Percentiles rank a stretch among this genome's conserved stretches.
Conservation (phyloP, 2,329 filamentous ascomycete genomes). For the Trichoderma afroharzianum region DNA sequence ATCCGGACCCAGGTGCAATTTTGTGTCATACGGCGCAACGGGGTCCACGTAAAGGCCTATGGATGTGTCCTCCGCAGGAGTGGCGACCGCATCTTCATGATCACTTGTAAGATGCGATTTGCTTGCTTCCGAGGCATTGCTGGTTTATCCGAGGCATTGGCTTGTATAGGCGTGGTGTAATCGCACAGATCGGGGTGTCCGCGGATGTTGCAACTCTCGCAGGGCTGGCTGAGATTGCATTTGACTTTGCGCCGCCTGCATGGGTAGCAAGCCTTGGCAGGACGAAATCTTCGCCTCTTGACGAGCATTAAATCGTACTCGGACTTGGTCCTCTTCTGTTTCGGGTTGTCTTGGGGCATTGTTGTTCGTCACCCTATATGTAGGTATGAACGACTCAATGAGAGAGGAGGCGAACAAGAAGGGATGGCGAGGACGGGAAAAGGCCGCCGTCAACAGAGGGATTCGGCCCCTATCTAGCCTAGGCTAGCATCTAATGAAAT, state of each 20-base stretch:
- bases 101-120: not conserved
- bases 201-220: not conserved
- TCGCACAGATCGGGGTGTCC: not conserved
- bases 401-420: not conserved
- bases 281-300: not conserved
- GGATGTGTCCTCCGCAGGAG: not conserved
- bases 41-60: not conserved
- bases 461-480: not conserved
- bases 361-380: not conserved
- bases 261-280: not conserved
- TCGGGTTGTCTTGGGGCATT: not conserved
- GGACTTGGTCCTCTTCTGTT: not conserved
- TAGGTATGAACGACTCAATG: not conserved
- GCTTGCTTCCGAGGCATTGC: not conserved
- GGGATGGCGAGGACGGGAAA: not conserved
- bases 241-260: conserved; percentile 5
- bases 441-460: not conserved
- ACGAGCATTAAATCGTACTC: not conserved
- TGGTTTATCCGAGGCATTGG: not conserved
- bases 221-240: not conserved
- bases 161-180: not conserved
- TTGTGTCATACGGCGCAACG: not conserved
- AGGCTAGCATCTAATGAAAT: not conserved
- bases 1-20: not conserved
- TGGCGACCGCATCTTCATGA: not conserved